A percentile compares a stretch with the other conserved stretches of the same genome.
These are phyloP conservation scores for Pelargonium nanum DNA, from an alignment of 345 rosid genomes.

Conservation along the genomic window DNA sequence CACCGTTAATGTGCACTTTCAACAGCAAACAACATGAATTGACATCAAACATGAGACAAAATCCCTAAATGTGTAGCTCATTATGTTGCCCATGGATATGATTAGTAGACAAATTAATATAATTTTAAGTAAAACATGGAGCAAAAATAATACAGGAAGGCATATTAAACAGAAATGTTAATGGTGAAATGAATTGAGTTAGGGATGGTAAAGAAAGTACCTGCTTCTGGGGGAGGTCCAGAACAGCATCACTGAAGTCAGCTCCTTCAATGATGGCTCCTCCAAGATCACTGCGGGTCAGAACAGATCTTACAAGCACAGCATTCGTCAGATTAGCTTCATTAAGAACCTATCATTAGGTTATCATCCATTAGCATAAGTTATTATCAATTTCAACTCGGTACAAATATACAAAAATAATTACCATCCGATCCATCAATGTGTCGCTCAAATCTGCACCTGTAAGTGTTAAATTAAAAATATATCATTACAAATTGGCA, in stretches of 20 bases:
- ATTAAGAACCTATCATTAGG: slow-evolving; percentile 51
- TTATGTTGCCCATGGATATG: too few relatives aligned
- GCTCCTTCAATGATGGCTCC: slow-evolving; percentile 89
- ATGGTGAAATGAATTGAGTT: background rate
- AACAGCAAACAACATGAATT: too few relatives aligned
- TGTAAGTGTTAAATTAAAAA: too few relatives aligned
- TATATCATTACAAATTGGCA: too few relatives aligned
- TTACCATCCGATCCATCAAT: slow-evolving; percentile 97
- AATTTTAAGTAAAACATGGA: too few relatives aligned
- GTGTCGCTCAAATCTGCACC: slow-evolving; percentile 98
- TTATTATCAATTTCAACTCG: background rate
- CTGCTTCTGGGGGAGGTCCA: slow-evolving; percentile 86
- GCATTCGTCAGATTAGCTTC: slow-evolving; percentile 88
- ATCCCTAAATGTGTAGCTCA: too few relatives aligned
- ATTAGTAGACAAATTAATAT: too few relatives aligned
- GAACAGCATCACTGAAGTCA: slow-evolving; percentile 90
- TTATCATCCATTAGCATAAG: background rate
- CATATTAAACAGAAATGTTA: background rate
- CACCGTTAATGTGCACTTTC: too few relatives aligned
- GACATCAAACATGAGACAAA: too few relatives aligned
- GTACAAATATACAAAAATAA: background rate
- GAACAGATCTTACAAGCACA: slow-evolving; percentile 64
- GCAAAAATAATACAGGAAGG: background rate
- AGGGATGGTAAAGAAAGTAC: slow-evolving; percentile 17
- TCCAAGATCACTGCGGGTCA: slow-evolving; percentile 89